A percentile compares a stretch with the other conserved stretches of the same genome.
Conservation (phyloP, 2,329 filamentous ascomycete genomes). For the Zalaria obscura region DNA sequence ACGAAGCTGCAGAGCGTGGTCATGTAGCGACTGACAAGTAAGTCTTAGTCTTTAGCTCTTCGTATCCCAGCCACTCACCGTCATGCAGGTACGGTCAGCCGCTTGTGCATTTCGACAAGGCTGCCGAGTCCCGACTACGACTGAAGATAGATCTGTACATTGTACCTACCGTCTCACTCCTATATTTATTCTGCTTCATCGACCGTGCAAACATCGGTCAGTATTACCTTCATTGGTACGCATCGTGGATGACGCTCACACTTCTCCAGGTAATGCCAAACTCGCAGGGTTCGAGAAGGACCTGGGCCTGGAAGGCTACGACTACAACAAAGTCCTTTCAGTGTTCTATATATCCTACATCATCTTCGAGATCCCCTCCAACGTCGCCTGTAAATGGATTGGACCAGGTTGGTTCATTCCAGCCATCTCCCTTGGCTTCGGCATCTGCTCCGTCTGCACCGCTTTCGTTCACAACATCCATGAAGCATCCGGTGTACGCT, state of each 20-base stretch:
- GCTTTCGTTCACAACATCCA: conserved; percentile 47
- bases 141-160: conserved; percentile 52
- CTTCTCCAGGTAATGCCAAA: conserved; percentile 47
- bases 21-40: conserved; percentile 35
- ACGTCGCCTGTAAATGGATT: conserved; percentile 54
- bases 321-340: conserved; percentile 56
- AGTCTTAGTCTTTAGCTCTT: conserved; percentile 3
- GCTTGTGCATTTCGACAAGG: conserved; percentile 40
- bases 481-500: conserved; percentile 45
- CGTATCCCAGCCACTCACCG: conserved; percentile 2
- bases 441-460: conserved; percentile 46
- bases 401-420: conserved; percentile 63
- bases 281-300: conserved; percentile 52
- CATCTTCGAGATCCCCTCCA: conserved; percentile 56
- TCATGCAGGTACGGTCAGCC: conserved; percentile 33
- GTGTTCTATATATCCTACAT: conserved; percentile 63
- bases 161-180: conserved; percentile 48
- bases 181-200: conserved; percentile 63
- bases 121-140: conserved; percentile 43
- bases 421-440: conserved; percentile 46
- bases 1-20: conserved; percentile 28
- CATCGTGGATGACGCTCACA: not conserved
- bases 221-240: conserved; percentile 6
- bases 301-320: conserved; percentile 43
- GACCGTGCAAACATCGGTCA: conserved; percentile 60